phyloP scores from a whole-genome alignment of 139 green algal species.

The Deuterostichococcus epilithicus region DNA sequence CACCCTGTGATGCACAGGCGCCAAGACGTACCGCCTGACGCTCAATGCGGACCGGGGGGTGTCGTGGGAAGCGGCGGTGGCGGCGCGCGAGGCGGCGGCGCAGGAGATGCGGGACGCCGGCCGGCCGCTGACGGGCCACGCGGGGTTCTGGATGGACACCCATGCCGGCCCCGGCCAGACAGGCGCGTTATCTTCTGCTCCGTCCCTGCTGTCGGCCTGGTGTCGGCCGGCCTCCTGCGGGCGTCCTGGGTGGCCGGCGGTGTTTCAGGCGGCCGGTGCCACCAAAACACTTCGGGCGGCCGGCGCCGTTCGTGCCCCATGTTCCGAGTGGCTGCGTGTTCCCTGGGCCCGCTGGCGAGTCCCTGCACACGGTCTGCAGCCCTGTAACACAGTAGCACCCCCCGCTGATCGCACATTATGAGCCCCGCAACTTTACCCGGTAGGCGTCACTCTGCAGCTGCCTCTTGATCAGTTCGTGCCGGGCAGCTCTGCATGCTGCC shows the following conservation, averaged over 20 bases:
- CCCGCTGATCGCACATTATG: too few relatives aligned
- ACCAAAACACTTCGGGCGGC: too few relatives aligned
- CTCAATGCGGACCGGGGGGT: slow-evolving; percentile 46
- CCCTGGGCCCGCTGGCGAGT: too few relatives aligned
- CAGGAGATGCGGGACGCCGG: slow-evolving; percentile 10
- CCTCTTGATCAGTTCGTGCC: not conserved
- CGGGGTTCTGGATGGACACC: slow-evolving; percentile 27
- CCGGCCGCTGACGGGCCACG: not conserved
- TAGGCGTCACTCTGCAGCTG: not conserved
- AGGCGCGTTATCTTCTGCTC: not conserved
- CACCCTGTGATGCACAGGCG: too few relatives aligned
- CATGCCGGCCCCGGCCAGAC: slow-evolving; percentile 12
- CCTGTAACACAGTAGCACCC: too few relatives aligned
- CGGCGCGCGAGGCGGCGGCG: slow-evolving; percentile 12
- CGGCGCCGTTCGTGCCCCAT: too few relatives aligned
- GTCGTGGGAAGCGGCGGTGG: slow-evolving; percentile 33
- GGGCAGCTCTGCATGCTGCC: not conserved
- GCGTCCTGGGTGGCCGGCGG: too few relatives aligned
- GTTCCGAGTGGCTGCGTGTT: too few relatives aligned
- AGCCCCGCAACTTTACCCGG: too few relatives aligned
- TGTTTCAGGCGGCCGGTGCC: too few relatives aligned
- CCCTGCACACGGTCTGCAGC: too few relatives aligned
- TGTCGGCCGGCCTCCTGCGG: not conserved
- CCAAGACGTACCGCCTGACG: slow-evolving; percentile 31
- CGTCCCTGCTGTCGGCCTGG: slow-evolving; percentile 14